A percentile compares a stretch with the other conserved stretches of the same genome.
Evolutionary conservation across 106 monocot genomes (phyloP).

Genomic region (Hemerocallis citrina): DNA sequence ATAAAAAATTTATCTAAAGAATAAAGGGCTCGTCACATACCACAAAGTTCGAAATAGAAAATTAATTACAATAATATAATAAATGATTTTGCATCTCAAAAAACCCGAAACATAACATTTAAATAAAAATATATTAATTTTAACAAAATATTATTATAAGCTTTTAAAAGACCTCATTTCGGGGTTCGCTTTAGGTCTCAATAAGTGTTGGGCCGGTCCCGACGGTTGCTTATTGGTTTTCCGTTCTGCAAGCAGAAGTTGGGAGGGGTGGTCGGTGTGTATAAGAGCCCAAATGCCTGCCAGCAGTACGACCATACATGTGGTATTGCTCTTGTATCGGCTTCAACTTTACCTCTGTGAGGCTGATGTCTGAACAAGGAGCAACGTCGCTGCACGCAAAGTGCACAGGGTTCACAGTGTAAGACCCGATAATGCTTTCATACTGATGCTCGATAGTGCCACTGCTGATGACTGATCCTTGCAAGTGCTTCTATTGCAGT

Average conservation of each 20-base stretch:
- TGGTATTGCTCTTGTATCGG: constrained; percentile 57
- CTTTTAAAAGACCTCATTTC: no score
- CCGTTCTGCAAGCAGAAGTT: constrained; percentile 64
- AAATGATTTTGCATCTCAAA: no score
- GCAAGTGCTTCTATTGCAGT: constrained; percentile 69
- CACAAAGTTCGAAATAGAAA: no score
- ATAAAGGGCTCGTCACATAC: no score
- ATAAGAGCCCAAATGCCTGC: constrained; percentile 61
- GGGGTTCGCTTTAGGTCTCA: no score
- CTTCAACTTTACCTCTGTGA: constrained; percentile 48
- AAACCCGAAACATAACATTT: no score
- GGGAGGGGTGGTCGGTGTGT: constrained; percentile 51
- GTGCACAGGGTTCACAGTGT: constrained; percentile 78
- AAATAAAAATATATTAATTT: no score
- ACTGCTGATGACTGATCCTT: constrained; percentile 76
- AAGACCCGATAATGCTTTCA: constrained; percentile 74
- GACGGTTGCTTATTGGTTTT: constrained; percentile 61
- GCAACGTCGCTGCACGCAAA: constrained; percentile 78
- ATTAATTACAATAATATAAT: no score
- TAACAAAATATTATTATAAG: no score
- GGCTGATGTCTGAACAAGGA: constrained; percentile 72
- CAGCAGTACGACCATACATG: constrained; percentile 82
- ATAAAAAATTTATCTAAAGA: no score
- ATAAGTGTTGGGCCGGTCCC: no score
- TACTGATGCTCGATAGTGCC: constrained; percentile 62